Evolutionary conservation across 257 asterid genomes (phyloP).

Genomic region (Cruciata laevipes): DNA sequence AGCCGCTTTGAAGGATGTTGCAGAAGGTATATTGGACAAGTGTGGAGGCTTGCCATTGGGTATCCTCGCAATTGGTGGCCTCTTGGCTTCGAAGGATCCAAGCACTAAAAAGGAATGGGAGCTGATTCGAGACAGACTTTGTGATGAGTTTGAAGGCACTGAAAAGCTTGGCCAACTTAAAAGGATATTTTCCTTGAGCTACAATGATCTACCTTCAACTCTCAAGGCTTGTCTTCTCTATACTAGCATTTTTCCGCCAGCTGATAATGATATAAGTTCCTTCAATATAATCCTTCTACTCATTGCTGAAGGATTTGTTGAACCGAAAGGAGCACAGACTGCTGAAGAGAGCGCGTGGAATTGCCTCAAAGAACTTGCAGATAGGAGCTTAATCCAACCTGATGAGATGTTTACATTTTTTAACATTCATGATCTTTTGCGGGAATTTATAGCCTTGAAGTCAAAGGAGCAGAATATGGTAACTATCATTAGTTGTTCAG

Average conservation of each 20-base stretch:
- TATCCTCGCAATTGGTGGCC: not conserved
- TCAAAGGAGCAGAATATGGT: constrained; percentile 16
- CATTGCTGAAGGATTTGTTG: not conserved
- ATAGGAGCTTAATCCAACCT: constrained; percentile 21
- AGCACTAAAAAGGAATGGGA: not conserved
- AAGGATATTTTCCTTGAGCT: constrained; percentile 4
- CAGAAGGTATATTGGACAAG: not conserved
- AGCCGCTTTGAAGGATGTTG: not conserved
- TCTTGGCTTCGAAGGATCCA: not conserved
- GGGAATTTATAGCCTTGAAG: constrained; percentile 10
- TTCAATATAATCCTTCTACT: too few relatives aligned
- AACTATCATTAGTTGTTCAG: not conserved
- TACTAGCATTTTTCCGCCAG: too few relatives aligned
- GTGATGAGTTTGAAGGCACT: not conserved
- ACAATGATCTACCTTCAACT: not conserved
- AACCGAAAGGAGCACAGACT: not conserved
- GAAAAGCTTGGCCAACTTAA: not conserved
- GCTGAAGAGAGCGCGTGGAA: not conserved
- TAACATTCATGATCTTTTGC: constrained; percentile 17
- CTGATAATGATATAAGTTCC: too few relatives aligned
- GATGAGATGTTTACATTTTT: not conserved
- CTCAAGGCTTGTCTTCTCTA: not conserved
- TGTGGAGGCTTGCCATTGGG: constrained; percentile 6
- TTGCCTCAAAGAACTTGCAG: constrained; percentile 20
- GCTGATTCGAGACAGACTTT: not conserved